Conservation (phyloP, 2,329 filamentous ascomycete genomes). For the Fusarium hainanense region DNA sequence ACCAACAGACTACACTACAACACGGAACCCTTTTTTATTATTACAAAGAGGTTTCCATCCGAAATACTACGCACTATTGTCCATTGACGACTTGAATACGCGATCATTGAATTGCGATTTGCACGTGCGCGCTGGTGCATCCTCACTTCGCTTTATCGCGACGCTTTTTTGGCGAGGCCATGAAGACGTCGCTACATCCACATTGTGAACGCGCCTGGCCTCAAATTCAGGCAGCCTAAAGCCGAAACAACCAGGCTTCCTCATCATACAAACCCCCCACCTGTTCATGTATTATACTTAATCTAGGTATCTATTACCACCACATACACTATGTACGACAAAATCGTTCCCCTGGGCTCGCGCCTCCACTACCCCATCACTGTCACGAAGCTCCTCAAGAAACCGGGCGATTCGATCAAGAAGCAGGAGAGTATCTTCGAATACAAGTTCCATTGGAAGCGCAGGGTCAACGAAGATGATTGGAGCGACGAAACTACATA, state of each 20-base stretch:
- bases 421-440: slow-evolving; percentile 83
- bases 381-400: slow-evolving; percentile 84
- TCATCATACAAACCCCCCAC: neutral
- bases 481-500: slow-evolving; percentile 73
- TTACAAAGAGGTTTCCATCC: neutral
- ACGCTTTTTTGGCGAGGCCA: slow-evolving; percentile 46
- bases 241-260: neutral
- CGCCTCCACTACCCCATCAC: slow-evolving; percentile 92
- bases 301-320: neutral
- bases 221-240: neutral
- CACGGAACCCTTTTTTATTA: neutral
- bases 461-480: slow-evolving; percentile 76
- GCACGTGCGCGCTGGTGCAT: slow-evolving; percentile 28
- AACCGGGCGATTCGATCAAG: slow-evolving; percentile 77
- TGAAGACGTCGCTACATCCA: slow-evolving; percentile 36
- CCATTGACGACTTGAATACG: slow-evolving; percentile 25
- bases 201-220: slow-evolving; percentile 13
- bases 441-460: slow-evolving; percentile 86
- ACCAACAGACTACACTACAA: neutral
- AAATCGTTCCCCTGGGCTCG: slow-evolving; percentile 63
- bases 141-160: slow-evolving; percentile 28
- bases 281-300: neutral
- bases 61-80: neutral
- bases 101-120: slow-evolving; percentile 21
- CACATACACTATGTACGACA: slow-evolving; percentile 52